A percentile compares a stretch with the other conserved stretches of the same genome.
phyloP scores from a whole-genome alignment of 108 stramenopile genomes.

The Parmales sp. region DNA sequence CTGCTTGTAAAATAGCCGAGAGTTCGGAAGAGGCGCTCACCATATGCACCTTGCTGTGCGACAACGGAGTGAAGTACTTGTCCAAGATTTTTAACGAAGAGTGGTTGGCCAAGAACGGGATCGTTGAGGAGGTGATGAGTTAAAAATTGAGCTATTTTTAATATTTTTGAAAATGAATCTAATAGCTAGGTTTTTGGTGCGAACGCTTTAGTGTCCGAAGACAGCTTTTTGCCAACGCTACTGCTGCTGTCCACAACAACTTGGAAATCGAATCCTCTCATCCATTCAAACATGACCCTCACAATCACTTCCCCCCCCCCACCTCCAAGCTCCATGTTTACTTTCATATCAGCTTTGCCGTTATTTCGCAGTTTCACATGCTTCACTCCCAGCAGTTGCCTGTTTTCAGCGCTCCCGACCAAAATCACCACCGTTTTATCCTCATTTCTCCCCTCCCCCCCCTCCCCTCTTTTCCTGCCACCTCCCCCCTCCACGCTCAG shows the following conservation, averaged over 20 bases:
- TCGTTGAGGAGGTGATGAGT: no score
- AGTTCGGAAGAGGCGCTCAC: neutral
- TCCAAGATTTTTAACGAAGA: slow-evolving; percentile 18
- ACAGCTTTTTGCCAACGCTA: no score
- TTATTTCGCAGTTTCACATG: no score
- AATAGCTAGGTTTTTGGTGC: no score
- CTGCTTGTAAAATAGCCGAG: neutral
- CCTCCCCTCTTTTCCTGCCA: neutral
- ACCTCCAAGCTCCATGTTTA: neutral
- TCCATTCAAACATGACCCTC: no score
- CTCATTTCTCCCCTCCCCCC: neutral
- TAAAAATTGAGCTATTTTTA: no score
- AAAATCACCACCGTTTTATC: neutral
- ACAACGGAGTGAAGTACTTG: slow-evolving; percentile 16
- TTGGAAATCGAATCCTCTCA: no score
- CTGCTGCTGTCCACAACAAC: no score
- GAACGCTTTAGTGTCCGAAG: no score
- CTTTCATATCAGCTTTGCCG: no score
- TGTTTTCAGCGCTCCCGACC: neutral
- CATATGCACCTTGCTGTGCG: slow-evolving; percentile 15
- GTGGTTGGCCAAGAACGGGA: slow-evolving; percentile 18
- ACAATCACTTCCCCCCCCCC: neutral
- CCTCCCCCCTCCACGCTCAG: neutral
- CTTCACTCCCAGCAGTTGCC: neutral
- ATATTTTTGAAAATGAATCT: no score